Base-by-base conservation (phyloP, 179 eudicot genomes). In the Sideroxylon spinosum region DNA sequence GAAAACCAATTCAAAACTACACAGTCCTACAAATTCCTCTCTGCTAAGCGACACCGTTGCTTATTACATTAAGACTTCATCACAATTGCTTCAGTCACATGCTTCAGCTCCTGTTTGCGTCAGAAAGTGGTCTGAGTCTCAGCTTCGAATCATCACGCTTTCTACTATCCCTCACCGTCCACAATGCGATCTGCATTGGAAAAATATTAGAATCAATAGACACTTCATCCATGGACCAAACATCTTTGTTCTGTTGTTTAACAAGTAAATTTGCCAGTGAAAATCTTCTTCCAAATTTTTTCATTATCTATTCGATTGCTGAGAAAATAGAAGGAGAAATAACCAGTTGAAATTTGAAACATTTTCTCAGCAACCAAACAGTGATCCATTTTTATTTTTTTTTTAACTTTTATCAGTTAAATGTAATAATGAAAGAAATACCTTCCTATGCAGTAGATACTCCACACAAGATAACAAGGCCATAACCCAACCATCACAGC, bases 391-490 rank as follows among this genome's bases (percentile, higher is more conserved):
- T 62, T 29, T 29, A 1, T 29, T 29, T 29, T 29, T 29, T 29
- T 29, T 29, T 29, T 29, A 29, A 29, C 37, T 29, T 29, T 1
- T 29, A 57, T 61, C 68, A 25, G 25, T 22, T 14, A 2, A 64
- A 64, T 11, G 6, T 3, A 26, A 68, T 55, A 13, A 32, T 16
- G 73, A 46, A 17, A 77, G 12, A 53, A 67, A 9, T 26, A 78
- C 80, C 80, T 68, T 49, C 28, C 61, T 46, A 78, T 55, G 17
- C 80, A 78, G 55, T 20, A 78, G 57, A 32, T 68, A 46, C 74
- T 57, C 80, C 80, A 78, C 44, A 78, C 68, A 56, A 69, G 23
- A 78, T 78, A 75, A 20, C 64, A 50, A 22, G 80, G 80, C 75
- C 56, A 57, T 29, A 78, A 25, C 4, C 75, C 75, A 78, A 78